Evolutionary conservation across 208 protist species (phyloP).

Genomic region (Balamuthia mandrillaris): DNA sequence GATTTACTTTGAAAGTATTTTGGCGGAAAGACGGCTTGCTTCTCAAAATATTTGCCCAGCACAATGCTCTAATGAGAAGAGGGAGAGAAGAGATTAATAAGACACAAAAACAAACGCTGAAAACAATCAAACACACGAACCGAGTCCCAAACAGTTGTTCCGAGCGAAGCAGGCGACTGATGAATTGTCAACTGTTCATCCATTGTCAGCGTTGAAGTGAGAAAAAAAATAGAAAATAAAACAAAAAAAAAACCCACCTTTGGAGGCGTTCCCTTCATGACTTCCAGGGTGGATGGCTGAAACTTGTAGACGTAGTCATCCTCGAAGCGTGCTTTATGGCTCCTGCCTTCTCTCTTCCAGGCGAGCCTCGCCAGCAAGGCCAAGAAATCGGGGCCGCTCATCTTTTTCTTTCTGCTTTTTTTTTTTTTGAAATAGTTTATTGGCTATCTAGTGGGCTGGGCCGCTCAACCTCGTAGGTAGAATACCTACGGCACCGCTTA

Average conservation of each 20-base stretch:
- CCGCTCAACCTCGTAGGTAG: too few relatives aligned
- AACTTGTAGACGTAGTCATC: background rate
- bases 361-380: background rate
- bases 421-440: too few relatives aligned
- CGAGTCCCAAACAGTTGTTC: constrained; percentile 26
- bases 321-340: background rate
- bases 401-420: too few relatives aligned
- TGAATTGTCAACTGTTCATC: constrained; percentile 2
- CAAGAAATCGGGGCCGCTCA: too few relatives aligned
- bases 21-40: background rate
- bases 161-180: background rate
- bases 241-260: background rate
- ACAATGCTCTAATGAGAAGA: constrained; percentile 20
- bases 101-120: too few relatives aligned
- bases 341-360: constrained; percentile 19
- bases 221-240: too few relatives aligned
- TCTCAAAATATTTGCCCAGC: constrained; percentile 31
- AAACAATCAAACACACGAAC: background rate
- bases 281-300: background rate
- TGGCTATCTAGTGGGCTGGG: too few relatives aligned
- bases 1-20: background rate
- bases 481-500: too few relatives aligned
- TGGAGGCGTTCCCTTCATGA: background rate
- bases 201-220: background rate
- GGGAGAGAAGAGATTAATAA: too few relatives aligned